phyloP scores from a whole-genome alignment of 805 yeast species.

The Kodamaea lidongshanica region DNA sequence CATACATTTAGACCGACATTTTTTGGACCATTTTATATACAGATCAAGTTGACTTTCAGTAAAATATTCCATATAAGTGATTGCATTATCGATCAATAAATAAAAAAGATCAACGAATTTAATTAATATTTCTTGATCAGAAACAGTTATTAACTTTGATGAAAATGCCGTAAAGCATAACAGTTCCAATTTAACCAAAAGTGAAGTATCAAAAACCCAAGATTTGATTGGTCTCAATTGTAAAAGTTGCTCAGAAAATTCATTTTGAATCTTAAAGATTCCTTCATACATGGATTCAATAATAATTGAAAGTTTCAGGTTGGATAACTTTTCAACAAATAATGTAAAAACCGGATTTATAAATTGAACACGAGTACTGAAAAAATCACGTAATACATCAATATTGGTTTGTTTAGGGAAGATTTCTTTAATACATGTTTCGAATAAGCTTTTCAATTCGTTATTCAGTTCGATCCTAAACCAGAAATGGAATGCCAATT shows the following conservation, averaged over 20 bases:
- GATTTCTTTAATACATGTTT: neutral
- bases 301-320: slow-evolving; percentile 12
- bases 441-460: slow-evolving; percentile 5
- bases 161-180: slow-evolving; percentile 31
- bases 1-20: slow-evolving; percentile 48
- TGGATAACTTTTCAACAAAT: slow-evolving; percentile 16
- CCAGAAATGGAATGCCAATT: slow-evolving; percentile 46
- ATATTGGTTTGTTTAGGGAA: slow-evolving; percentile 6
- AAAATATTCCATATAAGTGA: slow-evolving; percentile 24
- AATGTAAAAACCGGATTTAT: slow-evolving; percentile 25
- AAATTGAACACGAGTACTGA: slow-evolving; percentile 17
- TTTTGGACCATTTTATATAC: slow-evolving; percentile 29
- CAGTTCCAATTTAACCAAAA: slow-evolving; percentile 36
- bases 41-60: slow-evolving; percentile 20
- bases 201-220: slow-evolving; percentile 45
- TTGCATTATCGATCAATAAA: slow-evolving; percentile 30
- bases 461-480: slow-evolving; percentile 10
- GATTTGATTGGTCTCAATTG: slow-evolving; percentile 26
- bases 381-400: slow-evolving; percentile 23
- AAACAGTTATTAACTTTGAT: slow-evolving; percentile 1
- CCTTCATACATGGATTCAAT: slow-evolving; percentile 26
- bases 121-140: slow-evolving; percentile 17
- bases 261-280: slow-evolving; percentile 34
- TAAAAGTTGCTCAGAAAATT: slow-evolving; percentile 24
- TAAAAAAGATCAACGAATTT: slow-evolving; percentile 27